Base-by-base conservation (phyloP, 163 green algal genomes). In the Volvox carteri region DNA sequence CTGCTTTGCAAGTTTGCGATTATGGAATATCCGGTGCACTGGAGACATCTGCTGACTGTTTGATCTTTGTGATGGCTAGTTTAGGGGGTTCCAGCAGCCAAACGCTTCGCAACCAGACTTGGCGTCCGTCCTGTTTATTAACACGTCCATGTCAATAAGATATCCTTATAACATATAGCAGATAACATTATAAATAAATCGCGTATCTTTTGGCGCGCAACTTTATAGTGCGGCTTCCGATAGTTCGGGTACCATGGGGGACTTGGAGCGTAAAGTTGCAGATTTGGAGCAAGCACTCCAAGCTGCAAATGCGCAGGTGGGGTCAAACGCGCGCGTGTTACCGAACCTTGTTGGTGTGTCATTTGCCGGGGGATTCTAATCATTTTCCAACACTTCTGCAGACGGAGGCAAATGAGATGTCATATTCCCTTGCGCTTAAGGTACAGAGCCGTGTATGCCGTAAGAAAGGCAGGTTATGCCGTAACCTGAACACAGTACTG, bases 241-340 rank as follows among this genome's bases (percentile, higher is more conserved):
- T 23, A 39, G 25, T 16, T 12, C 39, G 11, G 39, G 11, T 46
- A 78, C 41, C 11, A 87, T 87, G 81, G 81, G 18, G 3, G 81
- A 80, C 8, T 8, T 30, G 48, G 81, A 87, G 9, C 65, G 46
- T 8, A 73, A 46, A 16, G 65, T 70, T 23, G 33, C 9, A 33
- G 81, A 87, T 4, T 48, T 87, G 81, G 81, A 87, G 62, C 81
- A 87, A 75, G 46, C 44, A 23, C 81, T 87, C 81, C 81, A 87
- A 35, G 65, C 81, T 21, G 81, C 81, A 11, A 70, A 70, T 19
- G 81, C 81, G 46, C 81, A 87, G 81, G 81, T 79, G 58, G 12
- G 44, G 46, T 28, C 23, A 33, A 78, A 30, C 33, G 35, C 44
- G 18, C 19, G n/a, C 4, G 9, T 28, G 21, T 33, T 41, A 28